Base-by-base conservation (phyloP, 129 eudicot species). In the Solidago caesia region DNA sequence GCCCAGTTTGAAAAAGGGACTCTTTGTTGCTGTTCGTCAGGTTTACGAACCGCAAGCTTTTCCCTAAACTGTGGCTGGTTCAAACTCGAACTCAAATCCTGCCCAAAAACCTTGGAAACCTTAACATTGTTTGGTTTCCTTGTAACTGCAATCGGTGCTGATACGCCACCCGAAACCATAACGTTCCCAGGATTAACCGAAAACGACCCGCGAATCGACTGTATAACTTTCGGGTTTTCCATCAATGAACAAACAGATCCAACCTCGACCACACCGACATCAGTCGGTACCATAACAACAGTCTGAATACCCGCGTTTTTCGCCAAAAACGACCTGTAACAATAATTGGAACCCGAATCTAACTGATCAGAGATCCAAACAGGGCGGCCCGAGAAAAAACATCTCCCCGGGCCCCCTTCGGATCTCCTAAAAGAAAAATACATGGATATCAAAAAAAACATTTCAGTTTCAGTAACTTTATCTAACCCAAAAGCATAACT, bases 271-370 rank as follows among this genome's bases (percentile, higher is more conserved):
- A 91, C 96, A 0, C 99, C 97, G 27, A 75, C 74, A 57, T 88
- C 91, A 6, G 97, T 91, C 0, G 99, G 99, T 59, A 94, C 80
- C 88, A 94, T 70, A 75, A 85, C 96, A 27, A 94, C 70, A 0
- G 99, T 94, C 47, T 85, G 96, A 84, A 94, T 85, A 39, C 97
- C 96, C 25, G 97, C 97, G 15, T 88, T 80, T 76, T 89, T 91
- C 2, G 97, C 97, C 26, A 94, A 87, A 64, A 78, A 77, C 1
- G 97, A 87, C 27, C 99, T 67, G 25, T 71, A 88, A 70, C 97
- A 94, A 67, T 91, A 91, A 68, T 91, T 97, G 2, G 74, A 53
- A 4, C 77, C 29, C 0, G 91, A 81, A 64, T 73, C 82, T 79
- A 88, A 74, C 12, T 75, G 82, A 68, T 85, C 86, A 0, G 90